These are phyloP conservation scores for Bassia scoparia DNA, from an alignment of 148 eudicot species.

Conservation along the genomic window DNA sequence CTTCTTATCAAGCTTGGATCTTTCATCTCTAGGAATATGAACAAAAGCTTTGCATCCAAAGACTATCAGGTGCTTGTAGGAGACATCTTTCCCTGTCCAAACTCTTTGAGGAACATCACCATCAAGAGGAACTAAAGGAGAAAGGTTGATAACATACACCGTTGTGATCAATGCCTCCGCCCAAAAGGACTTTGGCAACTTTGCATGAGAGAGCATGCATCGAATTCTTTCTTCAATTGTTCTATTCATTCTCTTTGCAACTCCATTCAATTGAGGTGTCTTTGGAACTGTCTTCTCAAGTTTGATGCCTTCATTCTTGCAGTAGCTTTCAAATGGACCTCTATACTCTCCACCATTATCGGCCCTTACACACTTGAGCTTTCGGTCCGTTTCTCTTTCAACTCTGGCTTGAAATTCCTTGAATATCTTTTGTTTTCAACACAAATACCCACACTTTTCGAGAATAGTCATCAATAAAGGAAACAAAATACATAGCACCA, in stretches of 20 bases:
- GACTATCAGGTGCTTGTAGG: conserved; percentile 11
- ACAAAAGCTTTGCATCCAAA: conserved; percentile 24
- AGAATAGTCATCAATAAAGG: conserved; percentile 19
- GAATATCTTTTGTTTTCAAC: conserved; percentile 24
- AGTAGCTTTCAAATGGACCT: conserved; percentile 4
- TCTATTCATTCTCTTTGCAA: conserved; percentile 14
- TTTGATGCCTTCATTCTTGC: not conserved
- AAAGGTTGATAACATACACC: conserved; percentile 12
- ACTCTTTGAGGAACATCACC: conserved; percentile 16
- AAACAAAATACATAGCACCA: conserved; percentile 22
- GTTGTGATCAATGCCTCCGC: conserved; percentile 14
- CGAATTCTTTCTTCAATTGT: conserved; percentile 18
- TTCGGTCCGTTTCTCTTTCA: not conserved
- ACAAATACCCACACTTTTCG: conserved; percentile 20
- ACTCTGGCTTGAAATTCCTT: conserved; percentile 18
- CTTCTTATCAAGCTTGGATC: conserved; percentile 16
- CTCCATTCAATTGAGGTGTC: conserved; percentile 16
- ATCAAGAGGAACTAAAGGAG: conserved; percentile 18
- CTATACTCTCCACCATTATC: conserved; percentile 12
- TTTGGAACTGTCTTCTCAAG: conserved; percentile 18
- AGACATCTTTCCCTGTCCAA: conserved; percentile 6
- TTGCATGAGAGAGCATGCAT: no score
- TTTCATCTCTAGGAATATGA: conserved; percentile 20
- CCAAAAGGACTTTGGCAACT: no score
- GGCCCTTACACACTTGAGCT: not conserved